A percentile compares a stretch with the other conserved stretches of the same genome.
Conservation (phyloP, 495 filamentous ascomycete species). For the Aspergillus funiculosus region DNA sequence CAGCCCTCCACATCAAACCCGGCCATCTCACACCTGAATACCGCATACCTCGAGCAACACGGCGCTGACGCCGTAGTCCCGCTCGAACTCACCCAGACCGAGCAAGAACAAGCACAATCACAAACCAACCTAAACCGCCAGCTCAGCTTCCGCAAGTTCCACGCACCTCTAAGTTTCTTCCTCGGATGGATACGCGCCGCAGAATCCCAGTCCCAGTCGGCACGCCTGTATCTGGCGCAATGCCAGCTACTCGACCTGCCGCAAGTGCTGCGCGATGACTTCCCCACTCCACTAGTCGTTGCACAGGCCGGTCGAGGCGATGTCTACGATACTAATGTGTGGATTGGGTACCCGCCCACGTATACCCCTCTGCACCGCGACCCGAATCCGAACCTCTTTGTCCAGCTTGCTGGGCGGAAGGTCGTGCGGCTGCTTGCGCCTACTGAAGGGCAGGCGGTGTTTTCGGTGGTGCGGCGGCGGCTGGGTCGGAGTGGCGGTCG, state of each 20-base stretch:
- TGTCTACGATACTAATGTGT: constrained; percentile 78
- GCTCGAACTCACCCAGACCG: constrained; percentile 50
- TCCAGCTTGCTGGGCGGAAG: constrained; percentile 74
- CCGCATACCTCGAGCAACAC: constrained; percentile 43
- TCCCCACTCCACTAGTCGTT: constrained; percentile 65
- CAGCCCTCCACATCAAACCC: constrained; percentile 3
- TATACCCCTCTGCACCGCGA: constrained; percentile 87
- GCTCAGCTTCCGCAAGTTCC: constrained; percentile 47
- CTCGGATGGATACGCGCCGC: constrained; percentile 46
- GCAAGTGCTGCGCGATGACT: constrained; percentile 49
- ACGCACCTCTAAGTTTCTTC: constrained; percentile 53
- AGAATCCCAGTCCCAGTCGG: constrained; percentile 27
- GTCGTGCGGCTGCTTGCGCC: constrained; percentile 64
- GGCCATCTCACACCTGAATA: constrained; percentile 34
- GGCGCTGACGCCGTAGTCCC: constrained; percentile 48
- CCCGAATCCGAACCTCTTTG: constrained; percentile 90
- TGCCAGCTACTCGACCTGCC: constrained; percentile 64
- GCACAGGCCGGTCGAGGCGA: constrained; percentile 58
- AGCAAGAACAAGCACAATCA: background rate
- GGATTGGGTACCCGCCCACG: constrained; percentile 81
- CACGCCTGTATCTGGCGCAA: constrained; percentile 77
- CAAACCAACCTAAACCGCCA: background rate
- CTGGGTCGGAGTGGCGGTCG: constrained; percentile 37
- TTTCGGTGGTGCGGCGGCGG: constrained; percentile 47
- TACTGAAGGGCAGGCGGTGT: constrained; percentile 52